Evolutionary conservation across 2,329 filamentous ascomycete species (phyloP).

Genomic region (Pyrenophora seminiperda): DNA sequence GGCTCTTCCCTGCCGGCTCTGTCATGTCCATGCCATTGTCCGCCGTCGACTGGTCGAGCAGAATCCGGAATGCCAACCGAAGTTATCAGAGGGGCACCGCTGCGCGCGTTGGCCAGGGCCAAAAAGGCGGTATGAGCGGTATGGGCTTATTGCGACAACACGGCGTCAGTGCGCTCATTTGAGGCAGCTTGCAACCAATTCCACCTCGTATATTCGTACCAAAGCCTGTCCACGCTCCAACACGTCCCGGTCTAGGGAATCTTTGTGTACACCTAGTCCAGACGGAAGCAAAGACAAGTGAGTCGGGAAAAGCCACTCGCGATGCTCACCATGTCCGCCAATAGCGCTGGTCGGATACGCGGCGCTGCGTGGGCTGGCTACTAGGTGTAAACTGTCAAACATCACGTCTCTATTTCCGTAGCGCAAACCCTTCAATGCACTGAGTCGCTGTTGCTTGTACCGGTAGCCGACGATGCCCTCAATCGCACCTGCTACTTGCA

Average conservation of each 20-base stretch:
- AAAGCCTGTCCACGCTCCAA: too few relatives aligned
- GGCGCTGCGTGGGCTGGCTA: neutral
- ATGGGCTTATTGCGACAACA: slow-evolving; percentile 1
- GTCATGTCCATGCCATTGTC: slow-evolving; percentile 2
- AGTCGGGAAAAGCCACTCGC: slow-evolving; percentile 4
- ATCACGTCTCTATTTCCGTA: neutral
- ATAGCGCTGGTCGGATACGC: neutral
- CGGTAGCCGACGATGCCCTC: slow-evolving; percentile 8
- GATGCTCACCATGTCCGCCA: slow-evolving; percentile 1
- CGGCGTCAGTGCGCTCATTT: slow-evolving; percentile 3
- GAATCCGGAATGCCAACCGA: slow-evolving; percentile 5
- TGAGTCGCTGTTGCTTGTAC: slow-evolving; percentile 15
- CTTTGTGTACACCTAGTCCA: neutral
- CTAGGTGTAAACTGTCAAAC: neutral
- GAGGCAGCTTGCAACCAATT: neutral
- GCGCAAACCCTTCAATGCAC: slow-evolving; percentile 3
- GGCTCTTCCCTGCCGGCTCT: neutral
- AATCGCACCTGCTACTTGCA: slow-evolving; percentile 15
- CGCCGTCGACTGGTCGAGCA: slow-evolving; percentile 3
- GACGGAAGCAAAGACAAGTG: slow-evolving; percentile 3
- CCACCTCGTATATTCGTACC: too few relatives aligned
- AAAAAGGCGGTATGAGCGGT: slow-evolving; percentile 1
- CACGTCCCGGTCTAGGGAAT: neutral
- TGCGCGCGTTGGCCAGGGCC: too few relatives aligned
- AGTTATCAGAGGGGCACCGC: neutral